Base-by-base conservation (phyloP, 192 early-diverging fungal genomes). In the Chytriomyces sp. region DNA sequence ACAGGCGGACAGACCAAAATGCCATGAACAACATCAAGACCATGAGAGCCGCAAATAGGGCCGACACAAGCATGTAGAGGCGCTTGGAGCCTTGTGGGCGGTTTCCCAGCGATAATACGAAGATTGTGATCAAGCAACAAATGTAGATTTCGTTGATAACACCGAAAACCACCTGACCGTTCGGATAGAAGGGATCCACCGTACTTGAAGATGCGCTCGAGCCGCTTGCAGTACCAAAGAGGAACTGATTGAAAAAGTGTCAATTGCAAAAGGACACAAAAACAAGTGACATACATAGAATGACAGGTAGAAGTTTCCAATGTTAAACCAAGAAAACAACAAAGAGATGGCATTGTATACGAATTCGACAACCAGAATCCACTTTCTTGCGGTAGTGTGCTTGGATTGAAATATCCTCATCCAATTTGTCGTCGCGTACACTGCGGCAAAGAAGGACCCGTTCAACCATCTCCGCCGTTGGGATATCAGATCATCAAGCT, bases 41-140 rank as follows among this genome's bases (percentile, higher is more conserved):
- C 93, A 96, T 96, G 64, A 97, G 84, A 40, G 93, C 58, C 2
- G 92, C 89, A 81, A 96, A 98, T 61, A 94, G 82, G 3, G 89
- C 77, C 74, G 95, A 93, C 8, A 85, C 85, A 17, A 80, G 64
- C 25, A 86, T 71, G 72, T 84, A 87, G 7, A 85, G 62, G 32
- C 52, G 57, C 65, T 84, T 85, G 14, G 77, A 78, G 22, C 85
- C 86, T 77, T 87, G 82, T 40, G 86, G 86, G 8, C 86, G 72
- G 40, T 87, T 87, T 52, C 84, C 85, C 53, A 79, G 66, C 25
- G 64, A 54, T 12, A 76, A 52, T 59, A 85, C 74, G 31, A 97
- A 91, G 66, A 89, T 88, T 30, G 89, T 85, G 38, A 94, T 82
- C 49, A 98, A 81, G 37, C 91, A 80, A 55, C 91, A 63, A 10